A percentile compares a stretch with the other conserved stretches of the same genome.
Conservation (phyloP, 352 stramenopile genomes). For the Phytophthora kernoviae region DNA sequence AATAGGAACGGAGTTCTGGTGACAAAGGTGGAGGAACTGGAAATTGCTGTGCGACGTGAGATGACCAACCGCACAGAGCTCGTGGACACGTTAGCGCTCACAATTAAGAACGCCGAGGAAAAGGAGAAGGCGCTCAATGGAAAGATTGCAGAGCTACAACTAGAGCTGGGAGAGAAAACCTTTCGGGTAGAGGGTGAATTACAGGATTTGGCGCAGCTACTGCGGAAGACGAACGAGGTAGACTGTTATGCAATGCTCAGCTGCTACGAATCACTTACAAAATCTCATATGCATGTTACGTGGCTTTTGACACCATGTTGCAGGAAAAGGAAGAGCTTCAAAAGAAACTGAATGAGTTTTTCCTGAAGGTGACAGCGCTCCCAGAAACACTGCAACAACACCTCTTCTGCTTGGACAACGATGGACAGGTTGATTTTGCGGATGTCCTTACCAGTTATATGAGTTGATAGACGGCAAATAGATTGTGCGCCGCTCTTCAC, state of each 20-base stretch:
- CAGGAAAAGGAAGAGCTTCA: conserved; percentile 85
- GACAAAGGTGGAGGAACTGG: conserved; percentile 57
- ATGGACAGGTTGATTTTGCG: conserved; percentile 63
- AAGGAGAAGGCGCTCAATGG: conserved; percentile 54
- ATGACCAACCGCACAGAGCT: conserved; percentile 72
- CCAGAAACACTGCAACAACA: conserved; percentile 74
- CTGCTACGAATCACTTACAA: neutral
- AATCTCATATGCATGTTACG: neutral
- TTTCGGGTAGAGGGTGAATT: conserved; percentile 68
- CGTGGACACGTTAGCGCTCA: conserved; percentile 71
- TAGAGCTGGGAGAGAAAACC: conserved; percentile 69
- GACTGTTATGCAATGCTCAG: neutral
- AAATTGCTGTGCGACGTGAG: conserved; percentile 59
- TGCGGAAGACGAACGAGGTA: conserved; percentile 76
- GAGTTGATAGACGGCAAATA: conserved; percentile 41
- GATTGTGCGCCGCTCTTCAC: too few species aligned
- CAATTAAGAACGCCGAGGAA: conserved; percentile 57
- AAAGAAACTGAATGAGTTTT: conserved; percentile 80
- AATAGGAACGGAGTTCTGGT: conserved; percentile 44
- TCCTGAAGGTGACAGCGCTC: conserved; percentile 73
- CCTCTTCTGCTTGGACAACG: conserved; percentile 55
- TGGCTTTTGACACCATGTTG: neutral
- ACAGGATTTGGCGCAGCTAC: conserved; percentile 50
- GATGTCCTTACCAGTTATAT: conserved; percentile 80
- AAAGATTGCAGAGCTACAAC: conserved; percentile 48